phyloP scores from a whole-genome alignment of 139 green algal species.

The Chlorella ohadii region DNA sequence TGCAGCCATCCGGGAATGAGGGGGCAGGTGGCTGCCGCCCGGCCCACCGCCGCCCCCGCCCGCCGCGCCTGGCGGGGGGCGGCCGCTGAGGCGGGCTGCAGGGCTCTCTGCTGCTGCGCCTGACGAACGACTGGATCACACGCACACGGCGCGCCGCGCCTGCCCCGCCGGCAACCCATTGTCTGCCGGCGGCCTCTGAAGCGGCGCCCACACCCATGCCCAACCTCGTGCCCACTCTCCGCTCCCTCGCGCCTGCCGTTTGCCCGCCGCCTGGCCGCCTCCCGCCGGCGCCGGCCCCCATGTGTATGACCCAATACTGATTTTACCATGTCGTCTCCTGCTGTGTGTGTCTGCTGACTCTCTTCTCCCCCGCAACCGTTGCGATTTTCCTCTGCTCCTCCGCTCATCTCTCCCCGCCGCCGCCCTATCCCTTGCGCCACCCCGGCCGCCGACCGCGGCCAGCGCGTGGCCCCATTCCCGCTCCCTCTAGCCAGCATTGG shows the following conservation, averaged over 20 bases:
- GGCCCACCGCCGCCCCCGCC: neutral
- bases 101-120: neutral
- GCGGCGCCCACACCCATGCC: neutral
- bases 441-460: too few relatives aligned
- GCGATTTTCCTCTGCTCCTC: slow-evolving; percentile 13
- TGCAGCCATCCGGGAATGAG: slow-evolving; percentile 55
- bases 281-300: neutral
- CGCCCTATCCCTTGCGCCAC: slow-evolving; percentile 6
- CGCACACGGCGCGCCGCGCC: neutral
- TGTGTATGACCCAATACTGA: neutral
- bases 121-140: too few relatives aligned
- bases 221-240: neutral
- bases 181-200: neutral
- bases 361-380: neutral
- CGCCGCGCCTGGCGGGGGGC: neutral
- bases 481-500: too few relatives aligned
- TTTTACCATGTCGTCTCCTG: neutral
- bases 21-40: neutral
- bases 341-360: neutral
- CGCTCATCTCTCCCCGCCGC: neutral
- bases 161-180: neutral
- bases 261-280: neutral
- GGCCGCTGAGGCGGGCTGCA: neutral
- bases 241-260: neutral
- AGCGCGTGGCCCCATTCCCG: too few relatives aligned